Evolutionary conservation across 306 rosid genomes (phyloP).

Genomic region (Cucumis cinereus): DNA sequence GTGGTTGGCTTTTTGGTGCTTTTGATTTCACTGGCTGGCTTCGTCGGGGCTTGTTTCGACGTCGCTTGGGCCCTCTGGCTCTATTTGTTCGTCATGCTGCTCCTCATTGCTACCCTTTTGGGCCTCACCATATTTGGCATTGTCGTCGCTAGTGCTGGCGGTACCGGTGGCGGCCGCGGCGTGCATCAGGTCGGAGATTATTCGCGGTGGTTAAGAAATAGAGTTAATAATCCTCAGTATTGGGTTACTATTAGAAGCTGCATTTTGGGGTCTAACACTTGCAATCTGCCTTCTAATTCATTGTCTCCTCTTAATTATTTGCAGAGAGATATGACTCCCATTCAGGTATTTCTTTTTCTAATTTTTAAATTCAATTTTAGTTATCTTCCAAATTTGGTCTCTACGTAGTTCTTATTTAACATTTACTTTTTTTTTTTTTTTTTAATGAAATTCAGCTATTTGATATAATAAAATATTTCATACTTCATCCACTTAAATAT

Average conservation of each 20-base stretch:
- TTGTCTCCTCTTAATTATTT: slow-evolving; percentile 77
- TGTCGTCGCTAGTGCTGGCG: slow-evolving; percentile 57
- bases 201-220: slow-evolving; percentile 67
- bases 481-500: too few relatives aligned
- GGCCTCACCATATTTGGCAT: slow-evolving; percentile 71
- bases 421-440: too few relatives aligned
- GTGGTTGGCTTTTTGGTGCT: slow-evolving; percentile 71
- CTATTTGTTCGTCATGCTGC: slow-evolving; percentile 67
- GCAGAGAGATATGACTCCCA: slow-evolving; percentile 61
- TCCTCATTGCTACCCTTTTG: slow-evolving; percentile 51
- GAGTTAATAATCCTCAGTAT: slow-evolving; percentile 46
- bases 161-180: slow-evolving; percentile 45
- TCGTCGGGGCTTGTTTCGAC: slow-evolving; percentile 87
- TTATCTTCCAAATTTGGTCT: too few relatives aligned
- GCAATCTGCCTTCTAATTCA: slow-evolving; percentile 28
- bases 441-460: too few relatives aligned
- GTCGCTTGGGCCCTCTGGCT: slow-evolving; percentile 93
- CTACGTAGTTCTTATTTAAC: too few relatives aligned
- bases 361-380: too few relatives aligned
- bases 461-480: too few relatives aligned
- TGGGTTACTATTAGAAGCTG: slow-evolving; percentile 67
- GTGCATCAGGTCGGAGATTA: slow-evolving; percentile 50
- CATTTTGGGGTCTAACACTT: slow-evolving; percentile 70
- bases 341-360: slow-evolving; percentile 36
- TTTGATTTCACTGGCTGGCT: slow-evolving; percentile 69